A percentile compares a stretch with the other conserved stretches of the same genome.
Evolutionary conservation across 305 asterid species (phyloP).

Genomic region (Fraxinus platypoda): DNA sequence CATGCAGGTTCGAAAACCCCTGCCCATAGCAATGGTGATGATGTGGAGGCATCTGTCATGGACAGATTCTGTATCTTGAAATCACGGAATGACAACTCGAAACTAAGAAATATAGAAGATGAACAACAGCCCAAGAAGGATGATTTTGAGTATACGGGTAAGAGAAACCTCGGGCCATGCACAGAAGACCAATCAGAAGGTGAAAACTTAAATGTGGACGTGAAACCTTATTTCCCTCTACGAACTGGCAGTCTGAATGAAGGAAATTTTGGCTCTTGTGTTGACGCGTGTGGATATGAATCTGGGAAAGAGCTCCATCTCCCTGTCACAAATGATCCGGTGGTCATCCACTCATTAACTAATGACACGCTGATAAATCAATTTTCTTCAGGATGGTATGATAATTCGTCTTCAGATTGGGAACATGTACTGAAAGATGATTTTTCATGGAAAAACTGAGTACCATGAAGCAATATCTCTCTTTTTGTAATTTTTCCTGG

Average conservation of each 20-base stretch:
- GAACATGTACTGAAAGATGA: slow-evolving; percentile 82
- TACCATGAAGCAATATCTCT: slow-evolving; percentile 23
- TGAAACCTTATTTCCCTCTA: slow-evolving; percentile 31
- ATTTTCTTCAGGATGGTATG: slow-evolving; percentile 38
- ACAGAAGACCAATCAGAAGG: slow-evolving; percentile 22
- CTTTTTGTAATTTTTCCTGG: not conserved
- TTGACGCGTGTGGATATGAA: slow-evolving; percentile 35
- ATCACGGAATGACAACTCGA: slow-evolving; percentile 38
- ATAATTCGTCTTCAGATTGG: slow-evolving; percentile 76
- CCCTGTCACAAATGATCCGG: slow-evolving; percentile 35
- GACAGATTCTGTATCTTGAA: slow-evolving; percentile 34
- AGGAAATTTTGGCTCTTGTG: slow-evolving; percentile 18
- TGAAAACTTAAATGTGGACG: slow-evolving; percentile 25
- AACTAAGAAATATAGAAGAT: slow-evolving; percentile 19
- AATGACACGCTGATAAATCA: slow-evolving; percentile 27
- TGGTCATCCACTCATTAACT: slow-evolving; percentile 25
- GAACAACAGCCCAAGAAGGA: slow-evolving; percentile 27
- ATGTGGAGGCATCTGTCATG: slow-evolving; percentile 33
- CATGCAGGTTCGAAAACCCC: not conserved
- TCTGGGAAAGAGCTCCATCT: slow-evolving; percentile 35
- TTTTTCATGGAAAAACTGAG: slow-evolving; percentile 47
- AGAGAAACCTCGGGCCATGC: slow-evolving; percentile 18
- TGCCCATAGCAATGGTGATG: not conserved
- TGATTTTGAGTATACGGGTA: slow-evolving; percentile 23
- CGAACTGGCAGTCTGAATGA: slow-evolving; percentile 24